Conservation (phyloP, 305 asterid genomes). For the Plantago lanceolata region DNA sequence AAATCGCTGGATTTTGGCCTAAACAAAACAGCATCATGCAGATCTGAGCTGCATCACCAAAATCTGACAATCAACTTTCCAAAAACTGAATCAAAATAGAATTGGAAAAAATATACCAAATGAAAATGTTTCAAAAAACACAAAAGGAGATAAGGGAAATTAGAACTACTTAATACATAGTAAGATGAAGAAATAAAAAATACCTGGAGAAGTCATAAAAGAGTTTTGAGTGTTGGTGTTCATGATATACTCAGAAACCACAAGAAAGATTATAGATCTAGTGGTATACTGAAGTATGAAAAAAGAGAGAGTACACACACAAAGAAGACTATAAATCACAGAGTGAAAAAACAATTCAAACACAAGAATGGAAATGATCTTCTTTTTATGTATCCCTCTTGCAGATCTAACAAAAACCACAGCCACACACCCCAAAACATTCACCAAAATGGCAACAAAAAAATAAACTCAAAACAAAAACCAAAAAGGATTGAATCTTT, state of each 20-base stretch:
- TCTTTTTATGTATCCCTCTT: slow-evolving; percentile 46
- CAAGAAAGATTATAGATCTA: neutral
- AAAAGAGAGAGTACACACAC: neutral
- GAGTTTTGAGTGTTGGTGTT: too few species aligned
- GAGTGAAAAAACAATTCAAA: slow-evolving; percentile 33
- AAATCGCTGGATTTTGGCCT: slow-evolving; percentile 8
- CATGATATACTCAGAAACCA: neutral
- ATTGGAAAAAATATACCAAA: neutral
- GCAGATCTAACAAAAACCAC: slow-evolving; percentile 63
- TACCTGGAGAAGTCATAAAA: too few species aligned
- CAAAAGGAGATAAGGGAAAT: too few species aligned
- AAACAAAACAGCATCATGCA: neutral
- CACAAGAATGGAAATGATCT: slow-evolving; percentile 38
- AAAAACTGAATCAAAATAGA: neutral
- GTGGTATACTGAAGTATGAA: neutral
- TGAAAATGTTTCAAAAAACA: neutral
- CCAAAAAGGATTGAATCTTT: slow-evolving; percentile 37
- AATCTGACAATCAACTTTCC: slow-evolving; percentile 6
- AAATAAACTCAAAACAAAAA: slow-evolving; percentile 15
- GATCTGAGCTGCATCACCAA: slow-evolving; percentile 7
- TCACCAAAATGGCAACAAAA: slow-evolving; percentile 87
- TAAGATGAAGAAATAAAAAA: too few species aligned
- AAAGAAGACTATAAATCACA: slow-evolving; percentile 16
- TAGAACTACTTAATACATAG: too few species aligned
- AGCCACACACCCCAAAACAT: slow-evolving; percentile 60